phyloP scores from a whole-genome alignment of 2,329 filamentous ascomycete species.

The Botrytis paeoniae region DNA sequence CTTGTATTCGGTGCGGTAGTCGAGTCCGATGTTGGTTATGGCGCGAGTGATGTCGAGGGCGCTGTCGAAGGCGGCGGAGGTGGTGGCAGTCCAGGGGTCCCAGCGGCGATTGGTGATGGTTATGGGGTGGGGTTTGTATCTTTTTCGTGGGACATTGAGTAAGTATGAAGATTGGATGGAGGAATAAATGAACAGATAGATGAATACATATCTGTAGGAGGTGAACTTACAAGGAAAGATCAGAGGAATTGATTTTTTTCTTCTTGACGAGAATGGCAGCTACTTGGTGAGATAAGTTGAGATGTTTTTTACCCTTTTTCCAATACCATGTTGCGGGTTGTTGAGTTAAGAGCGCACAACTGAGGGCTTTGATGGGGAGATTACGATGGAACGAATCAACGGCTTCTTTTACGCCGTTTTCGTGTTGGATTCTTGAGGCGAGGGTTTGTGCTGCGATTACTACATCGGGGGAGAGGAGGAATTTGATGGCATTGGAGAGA shows the following conservation, averaged over 20 bases:
- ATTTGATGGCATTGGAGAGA: constrained; percentile 65
- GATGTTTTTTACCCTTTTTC: constrained; percentile 45
- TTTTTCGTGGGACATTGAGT: not conserved
- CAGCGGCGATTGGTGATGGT: not conserved
- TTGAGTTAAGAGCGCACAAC: constrained; percentile 54
- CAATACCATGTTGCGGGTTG: constrained; percentile 48
- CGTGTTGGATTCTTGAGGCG: constrained; percentile 56
- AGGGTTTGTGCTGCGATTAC: constrained; percentile 55
- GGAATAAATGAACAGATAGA: no score
- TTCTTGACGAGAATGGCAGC: constrained; percentile 61
- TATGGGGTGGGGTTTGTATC: not conserved
- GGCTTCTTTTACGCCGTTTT: constrained; percentile 62
- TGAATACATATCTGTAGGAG: not conserved
- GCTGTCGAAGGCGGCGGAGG: not conserved
- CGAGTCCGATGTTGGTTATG: not conserved
- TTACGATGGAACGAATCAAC: constrained; percentile 50
- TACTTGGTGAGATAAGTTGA: constrained; percentile 60
- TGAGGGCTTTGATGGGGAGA: constrained; percentile 59
- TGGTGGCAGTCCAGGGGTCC: not conserved
- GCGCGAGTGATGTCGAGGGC: not conserved
- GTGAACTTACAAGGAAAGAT: constrained; percentile 29
- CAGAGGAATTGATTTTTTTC: constrained; percentile 32
- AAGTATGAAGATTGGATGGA: not conserved
- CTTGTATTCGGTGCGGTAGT: not conserved
- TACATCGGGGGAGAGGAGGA: constrained; percentile 61